These are phyloP conservation scores for Tremellales sp. DNA, from an alignment of 1,284 basidiomycete species.

Conservation along the genomic window DNA sequence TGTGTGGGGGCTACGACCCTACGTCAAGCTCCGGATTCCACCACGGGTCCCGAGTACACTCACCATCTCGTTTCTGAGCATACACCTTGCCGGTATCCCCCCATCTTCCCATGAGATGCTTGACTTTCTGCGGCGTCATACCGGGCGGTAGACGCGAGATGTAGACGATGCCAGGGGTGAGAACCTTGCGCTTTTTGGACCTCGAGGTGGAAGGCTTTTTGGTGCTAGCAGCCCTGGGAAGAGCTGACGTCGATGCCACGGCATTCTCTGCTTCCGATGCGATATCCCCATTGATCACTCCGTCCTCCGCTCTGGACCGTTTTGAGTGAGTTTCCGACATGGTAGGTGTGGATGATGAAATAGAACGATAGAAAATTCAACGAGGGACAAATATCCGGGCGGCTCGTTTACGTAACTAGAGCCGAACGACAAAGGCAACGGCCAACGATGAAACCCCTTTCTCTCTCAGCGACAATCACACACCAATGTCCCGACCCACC, in stretches of 20 bases:
- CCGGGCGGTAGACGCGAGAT: constrained; percentile 97
- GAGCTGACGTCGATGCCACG: not conserved
- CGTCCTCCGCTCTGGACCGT: too few species aligned
- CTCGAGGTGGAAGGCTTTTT: constrained; percentile 14
- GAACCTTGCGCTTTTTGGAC: constrained; percentile 28
- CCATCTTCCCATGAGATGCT: constrained; percentile 81
- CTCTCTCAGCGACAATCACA: too few species aligned
- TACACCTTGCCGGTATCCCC: constrained; percentile 84
- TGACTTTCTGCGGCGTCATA: constrained; percentile 95
- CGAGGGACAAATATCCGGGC: too few species aligned
- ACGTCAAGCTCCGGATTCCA: not conserved
- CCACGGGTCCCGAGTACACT: constrained; percentile 23
- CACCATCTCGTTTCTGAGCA: constrained; percentile 73
- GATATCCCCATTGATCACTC: too few species aligned
- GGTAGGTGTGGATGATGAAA: too few species aligned
- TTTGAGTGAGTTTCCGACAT: too few species aligned
- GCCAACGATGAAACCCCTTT: too few species aligned
- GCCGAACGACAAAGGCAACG: too few species aligned
- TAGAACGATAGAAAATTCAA: too few species aligned
- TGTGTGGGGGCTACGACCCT: constrained; percentile 28
- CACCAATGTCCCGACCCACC: too few species aligned
- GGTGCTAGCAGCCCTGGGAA: not conserved
- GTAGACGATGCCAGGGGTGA: constrained; percentile 74
- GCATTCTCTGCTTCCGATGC: not conserved
- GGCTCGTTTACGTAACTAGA: too few species aligned